A percentile compares a stretch with the other conserved stretches of the same genome.
These are phyloP conservation scores for Microcyclospora pomicola DNA, from an alignment of 2,329 filamentous ascomycete genomes.

Conservation along the genomic window DNA sequence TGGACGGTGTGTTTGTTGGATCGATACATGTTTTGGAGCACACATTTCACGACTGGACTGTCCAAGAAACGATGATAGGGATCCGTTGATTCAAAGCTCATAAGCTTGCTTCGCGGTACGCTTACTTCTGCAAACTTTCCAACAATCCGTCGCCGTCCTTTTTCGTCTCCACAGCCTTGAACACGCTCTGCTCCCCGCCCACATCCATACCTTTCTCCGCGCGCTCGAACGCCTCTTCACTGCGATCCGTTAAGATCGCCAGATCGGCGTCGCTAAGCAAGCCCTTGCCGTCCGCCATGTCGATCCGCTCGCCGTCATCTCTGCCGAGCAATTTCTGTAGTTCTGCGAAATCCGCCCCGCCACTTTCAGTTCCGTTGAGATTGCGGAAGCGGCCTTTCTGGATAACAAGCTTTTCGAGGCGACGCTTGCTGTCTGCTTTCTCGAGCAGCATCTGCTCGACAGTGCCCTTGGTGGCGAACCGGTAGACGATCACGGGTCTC, in stretches of 20 bases:
- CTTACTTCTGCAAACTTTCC: constrained; percentile 33
- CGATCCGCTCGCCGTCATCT: constrained; percentile 56
- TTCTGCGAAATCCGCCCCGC: constrained; percentile 33
- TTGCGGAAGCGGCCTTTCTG: constrained; percentile 71
- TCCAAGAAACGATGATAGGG: too few relatives aligned
- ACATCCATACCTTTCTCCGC: constrained; percentile 69
- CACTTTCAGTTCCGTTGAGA: constrained; percentile 35
- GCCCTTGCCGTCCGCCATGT: constrained; percentile 43
- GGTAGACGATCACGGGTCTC: constrained; percentile 80
- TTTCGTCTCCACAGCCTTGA: constrained; percentile 58
- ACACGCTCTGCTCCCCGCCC: constrained; percentile 36
- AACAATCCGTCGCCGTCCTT: constrained; percentile 35
- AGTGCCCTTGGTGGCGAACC: constrained; percentile 82
- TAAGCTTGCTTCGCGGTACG: neutral
- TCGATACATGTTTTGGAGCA: too few relatives aligned
- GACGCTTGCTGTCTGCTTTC: constrained; percentile 79
- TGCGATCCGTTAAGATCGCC: constrained; percentile 63
- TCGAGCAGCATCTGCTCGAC: constrained; percentile 79
- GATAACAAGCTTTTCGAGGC: constrained; percentile 88
- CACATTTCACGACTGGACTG: too few relatives aligned
- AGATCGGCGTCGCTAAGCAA: constrained; percentile 66
- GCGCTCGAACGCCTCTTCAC: constrained; percentile 50
- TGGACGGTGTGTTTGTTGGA: too few relatives aligned
- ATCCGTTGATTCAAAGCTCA: too few relatives aligned
- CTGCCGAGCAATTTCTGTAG: constrained; percentile 31